Evolutionary conservation across 2,329 filamentous ascomycete species (phyloP), one percentile per base, ranked within the genome.

Genomic region (Fusarium robinianum): DNA sequence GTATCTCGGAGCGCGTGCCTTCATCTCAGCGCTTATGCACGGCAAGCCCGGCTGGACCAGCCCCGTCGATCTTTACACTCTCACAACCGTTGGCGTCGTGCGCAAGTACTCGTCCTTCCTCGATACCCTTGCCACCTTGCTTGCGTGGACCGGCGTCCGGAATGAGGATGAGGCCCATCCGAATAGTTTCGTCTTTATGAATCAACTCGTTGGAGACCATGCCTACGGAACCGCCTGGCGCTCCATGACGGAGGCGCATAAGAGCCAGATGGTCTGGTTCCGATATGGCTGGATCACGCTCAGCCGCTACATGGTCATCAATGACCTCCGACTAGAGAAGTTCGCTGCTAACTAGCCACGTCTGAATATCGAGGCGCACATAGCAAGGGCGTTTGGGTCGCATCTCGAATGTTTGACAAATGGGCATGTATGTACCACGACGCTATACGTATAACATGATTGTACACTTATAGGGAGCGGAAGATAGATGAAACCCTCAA

Each of bases 241-340:
- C 41, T 91, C 94, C 21, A 99, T 99, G 94, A 90, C 88, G 2
- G 77, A 79, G 41, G 92, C 88, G 18, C 94, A 99, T 73, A 77
- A 83, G 71, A 96, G 90, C 68, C 94, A 99, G 77, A 99, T 99
- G 94, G 82, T 88, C 24, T 99, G 94, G 94, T 99, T 97, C 65
- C 82, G 94, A 6, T 97, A 90, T 80, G 89, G 90, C 3, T 99
- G 91, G 90, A 96, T 99, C 63, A 78, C 81, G 0, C 66, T 96
- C 44, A 94, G 90, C 62, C 78, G 94, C 49, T 99, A 97, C 71
- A 97, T 99, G 94, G 80, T 90, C 44, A 80, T 97, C 21, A 99
- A 99, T 69, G 91, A 97, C 66, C 65, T 99, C 69, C 79, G 75
- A 63, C 65, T 80, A 21, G 77, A 79, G 53, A 70, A 69, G 46